Evolutionary conservation across 2,329 filamentous ascomycete genomes (phyloP).

Genomic region (Knufia fluminis): DNA sequence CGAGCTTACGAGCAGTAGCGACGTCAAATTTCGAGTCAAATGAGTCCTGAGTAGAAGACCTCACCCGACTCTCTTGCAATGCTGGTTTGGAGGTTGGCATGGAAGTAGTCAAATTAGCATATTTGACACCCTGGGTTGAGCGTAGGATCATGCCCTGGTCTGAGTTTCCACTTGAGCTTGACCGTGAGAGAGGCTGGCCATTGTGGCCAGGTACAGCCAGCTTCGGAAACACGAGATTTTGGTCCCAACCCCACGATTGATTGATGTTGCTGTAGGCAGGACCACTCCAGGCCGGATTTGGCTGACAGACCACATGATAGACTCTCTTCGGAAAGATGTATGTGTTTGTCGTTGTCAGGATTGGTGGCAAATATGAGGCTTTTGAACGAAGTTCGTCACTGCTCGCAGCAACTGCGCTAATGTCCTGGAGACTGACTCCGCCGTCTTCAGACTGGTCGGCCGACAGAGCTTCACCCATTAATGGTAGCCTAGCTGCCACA

Average conservation of each 20-base stretch:
- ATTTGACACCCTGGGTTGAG: not conserved
- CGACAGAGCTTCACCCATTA: not conserved
- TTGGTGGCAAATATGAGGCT: not conserved
- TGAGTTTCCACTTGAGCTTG: not conserved
- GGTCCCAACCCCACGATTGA: not conserved
- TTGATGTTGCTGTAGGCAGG: not conserved
- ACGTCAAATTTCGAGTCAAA: conserved; percentile 4
- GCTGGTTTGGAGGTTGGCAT: not conserved
- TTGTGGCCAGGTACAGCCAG: not conserved
- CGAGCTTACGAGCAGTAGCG: not conserved
- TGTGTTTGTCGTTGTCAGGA: not conserved
- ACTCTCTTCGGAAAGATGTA: not conserved
- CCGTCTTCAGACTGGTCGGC: not conserved
- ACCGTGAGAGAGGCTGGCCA: not conserved
- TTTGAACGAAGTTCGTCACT: not conserved
- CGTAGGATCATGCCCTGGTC: too few relatives aligned
- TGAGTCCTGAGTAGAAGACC: not conserved
- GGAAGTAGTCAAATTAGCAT: not conserved
- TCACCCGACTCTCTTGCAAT: not conserved
- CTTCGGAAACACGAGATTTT: not conserved
- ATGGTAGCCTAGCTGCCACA: conserved; percentile 2
- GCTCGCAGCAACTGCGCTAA: not conserved
- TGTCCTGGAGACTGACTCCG: not conserved
- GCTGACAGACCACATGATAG: not conserved
- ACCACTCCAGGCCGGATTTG: not conserved